A percentile compares a stretch with the other conserved stretches of the same genome.
phyloP scores from a whole-genome alignment of 2,329 filamentous ascomycete genomes.

The Massarina eburnea region DNA sequence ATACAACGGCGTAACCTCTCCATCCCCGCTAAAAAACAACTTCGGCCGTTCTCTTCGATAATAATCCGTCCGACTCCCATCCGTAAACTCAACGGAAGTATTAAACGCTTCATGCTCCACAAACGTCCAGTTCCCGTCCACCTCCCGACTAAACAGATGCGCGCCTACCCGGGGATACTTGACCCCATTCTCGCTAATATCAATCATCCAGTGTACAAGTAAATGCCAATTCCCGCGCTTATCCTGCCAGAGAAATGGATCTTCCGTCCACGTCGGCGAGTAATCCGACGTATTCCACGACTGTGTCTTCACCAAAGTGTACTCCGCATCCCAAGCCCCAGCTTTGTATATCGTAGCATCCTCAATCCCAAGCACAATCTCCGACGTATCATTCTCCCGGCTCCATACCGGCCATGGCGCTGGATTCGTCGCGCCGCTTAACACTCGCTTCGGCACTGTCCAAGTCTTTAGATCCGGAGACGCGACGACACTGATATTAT shows the following conservation, averaged over 20 bases:
- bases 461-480: no score
- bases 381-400: constrained; percentile 20
- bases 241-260: constrained; percentile 42
- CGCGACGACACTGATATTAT: no score
- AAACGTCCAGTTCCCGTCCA: constrained; percentile 37
- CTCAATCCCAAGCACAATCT: constrained; percentile 40
- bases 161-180: constrained; percentile 37
- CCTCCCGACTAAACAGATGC: constrained; percentile 34
- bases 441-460: constrained; percentile 7
- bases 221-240: constrained; percentile 41
- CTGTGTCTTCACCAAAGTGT: constrained; percentile 19
- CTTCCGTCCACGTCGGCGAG: constrained; percentile 26
- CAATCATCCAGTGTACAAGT: constrained; percentile 39
- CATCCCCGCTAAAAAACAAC: constrained; percentile 48
- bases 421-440: constrained; percentile 45
- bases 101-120: constrained; percentile 33
- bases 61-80: constrained; percentile 45
- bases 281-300: constrained; percentile 25
- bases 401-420: constrained; percentile 45
- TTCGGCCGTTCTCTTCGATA: constrained; percentile 53
- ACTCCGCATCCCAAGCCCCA: constrained; percentile 27
- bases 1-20: constrained; percentile 50
- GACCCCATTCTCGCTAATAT: constrained; percentile 24
- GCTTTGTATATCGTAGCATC: constrained; percentile 42
- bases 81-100: constrained; percentile 38